A percentile compares a stretch with the other conserved stretches of the same genome.
Evolutionary conservation across 2,329 filamentous ascomycete genomes (phyloP).

Genomic region (Fusarium verticillioides): DNA sequence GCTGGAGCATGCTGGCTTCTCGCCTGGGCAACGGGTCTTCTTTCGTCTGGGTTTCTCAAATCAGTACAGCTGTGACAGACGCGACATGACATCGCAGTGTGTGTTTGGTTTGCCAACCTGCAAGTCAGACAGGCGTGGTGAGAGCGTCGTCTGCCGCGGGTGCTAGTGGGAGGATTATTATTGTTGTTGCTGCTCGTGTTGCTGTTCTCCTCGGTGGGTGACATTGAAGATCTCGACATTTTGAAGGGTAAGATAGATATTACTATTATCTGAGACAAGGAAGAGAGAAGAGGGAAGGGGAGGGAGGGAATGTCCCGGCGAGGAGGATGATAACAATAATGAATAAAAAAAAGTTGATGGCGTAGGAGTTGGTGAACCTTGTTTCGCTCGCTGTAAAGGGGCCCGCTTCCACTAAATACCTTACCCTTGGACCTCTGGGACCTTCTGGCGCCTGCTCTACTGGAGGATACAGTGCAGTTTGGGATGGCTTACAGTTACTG

Average conservation of each 20-base stretch:
- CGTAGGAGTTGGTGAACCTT: slow-evolving; percentile 13
- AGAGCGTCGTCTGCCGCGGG: slow-evolving; percentile 52
- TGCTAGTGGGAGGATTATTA: slow-evolving; percentile 24
- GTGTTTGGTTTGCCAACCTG: slow-evolving; percentile 50
- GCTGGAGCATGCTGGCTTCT: slow-evolving; percentile 62
- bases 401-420: slow-evolving; percentile 40
- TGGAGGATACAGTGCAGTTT: background rate
- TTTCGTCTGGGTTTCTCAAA: slow-evolving; percentile 51
- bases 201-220: slow-evolving; percentile 47
- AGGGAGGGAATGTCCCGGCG: background rate
- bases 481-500: background rate
- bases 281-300: background rate
- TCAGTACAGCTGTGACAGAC: background rate
- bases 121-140: slow-evolving; percentile 60
- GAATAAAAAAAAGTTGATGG: background rate
- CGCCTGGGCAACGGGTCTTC: slow-evolving; percentile 63
- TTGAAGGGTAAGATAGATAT: background rate
- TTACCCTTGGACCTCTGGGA: background rate
- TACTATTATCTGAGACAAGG: background rate
- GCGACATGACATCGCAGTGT: background rate
- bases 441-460: background rate
- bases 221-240: slow-evolving; percentile 44
- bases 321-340: background rate
- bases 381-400: slow-evolving; percentile 20
- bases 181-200: background rate